These are phyloP conservation scores for Salix suchowensis DNA, from an alignment of 345 rosid species.

Conservation along the genomic window DNA sequence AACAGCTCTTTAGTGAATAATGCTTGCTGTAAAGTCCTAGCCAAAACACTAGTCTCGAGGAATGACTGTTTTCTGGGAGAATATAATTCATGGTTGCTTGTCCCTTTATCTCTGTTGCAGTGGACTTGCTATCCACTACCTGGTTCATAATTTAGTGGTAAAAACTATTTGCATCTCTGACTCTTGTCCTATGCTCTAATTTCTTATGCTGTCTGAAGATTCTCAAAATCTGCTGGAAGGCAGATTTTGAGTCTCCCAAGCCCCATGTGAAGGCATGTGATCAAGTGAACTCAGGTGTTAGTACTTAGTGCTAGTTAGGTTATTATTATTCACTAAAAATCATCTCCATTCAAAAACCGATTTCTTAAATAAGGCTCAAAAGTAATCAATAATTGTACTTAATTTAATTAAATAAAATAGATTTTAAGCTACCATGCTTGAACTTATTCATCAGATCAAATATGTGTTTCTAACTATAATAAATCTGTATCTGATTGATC, in stretches of 20 bases:
- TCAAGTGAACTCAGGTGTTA: background rate
- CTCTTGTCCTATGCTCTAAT: background rate
- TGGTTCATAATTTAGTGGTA: background rate
- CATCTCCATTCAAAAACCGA: too few relatives aligned
- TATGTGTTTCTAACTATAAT: too few relatives aligned
- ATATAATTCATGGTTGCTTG: background rate
- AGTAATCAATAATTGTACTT: fast-evolving
- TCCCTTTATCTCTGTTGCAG: background rate
- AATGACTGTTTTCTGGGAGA: background rate
- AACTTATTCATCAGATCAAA: too few relatives aligned
- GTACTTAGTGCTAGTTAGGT: too few relatives aligned
- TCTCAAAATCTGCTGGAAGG: background rate
- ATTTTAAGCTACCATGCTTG: too few relatives aligned
- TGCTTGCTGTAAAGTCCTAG: background rate
- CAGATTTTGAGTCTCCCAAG: background rate
- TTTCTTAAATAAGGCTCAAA: too few relatives aligned
- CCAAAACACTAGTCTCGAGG: background rate
- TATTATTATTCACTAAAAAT: too few relatives aligned
- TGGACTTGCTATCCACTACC: background rate
- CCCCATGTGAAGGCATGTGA: background rate
- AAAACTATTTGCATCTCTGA: background rate
- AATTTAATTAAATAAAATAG: too few relatives aligned
- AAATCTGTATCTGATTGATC: too few relatives aligned
- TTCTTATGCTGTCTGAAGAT: background rate
- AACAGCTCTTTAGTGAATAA: background rate